Evolutionary conservation across 305 asterid genomes (phyloP).

Genomic region (Solanum hybrid): DNA sequence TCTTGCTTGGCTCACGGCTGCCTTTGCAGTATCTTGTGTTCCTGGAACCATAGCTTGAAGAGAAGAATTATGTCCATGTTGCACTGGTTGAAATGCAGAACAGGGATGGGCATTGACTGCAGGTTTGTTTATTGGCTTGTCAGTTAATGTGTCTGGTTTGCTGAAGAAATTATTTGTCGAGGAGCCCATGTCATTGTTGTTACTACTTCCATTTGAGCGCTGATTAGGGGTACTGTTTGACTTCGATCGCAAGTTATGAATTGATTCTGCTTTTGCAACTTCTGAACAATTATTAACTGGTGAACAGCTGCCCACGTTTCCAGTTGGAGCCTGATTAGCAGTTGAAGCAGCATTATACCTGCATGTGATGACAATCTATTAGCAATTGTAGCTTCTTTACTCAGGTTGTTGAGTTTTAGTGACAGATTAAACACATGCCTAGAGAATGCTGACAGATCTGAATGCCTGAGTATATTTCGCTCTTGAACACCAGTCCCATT

Average conservation of each 20-base stretch:
- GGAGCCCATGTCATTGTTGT: slow-evolving; percentile 47
- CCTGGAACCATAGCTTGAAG: slow-evolving; percentile 18
- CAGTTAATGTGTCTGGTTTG: slow-evolving; percentile 20
- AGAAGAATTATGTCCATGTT: slow-evolving; percentile 17
- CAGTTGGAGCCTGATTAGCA: slow-evolving; percentile 31
- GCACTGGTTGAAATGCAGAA: slow-evolving; percentile 28
- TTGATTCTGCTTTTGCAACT: slow-evolving; percentile 30
- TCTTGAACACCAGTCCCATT: slow-evolving; percentile 25
- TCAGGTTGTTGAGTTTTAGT: not conserved
- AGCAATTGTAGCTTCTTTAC: not conserved
- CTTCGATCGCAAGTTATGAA: slow-evolving; percentile 20
- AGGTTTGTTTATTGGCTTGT: slow-evolving; percentile 14
- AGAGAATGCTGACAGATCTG: slow-evolving; percentile 42
- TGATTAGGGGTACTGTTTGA: slow-evolving; percentile 31
- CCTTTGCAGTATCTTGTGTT: slow-evolving; percentile 18
- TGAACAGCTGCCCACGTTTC: slow-evolving; percentile 36
- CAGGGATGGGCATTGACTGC: slow-evolving; percentile 9
- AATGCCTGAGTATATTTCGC: slow-evolving; percentile 32
- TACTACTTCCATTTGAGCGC: slow-evolving; percentile 38
- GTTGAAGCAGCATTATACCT: slow-evolving; percentile 34
- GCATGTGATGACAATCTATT: not conserved
- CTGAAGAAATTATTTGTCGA: slow-evolving; percentile 29
- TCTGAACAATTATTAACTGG: slow-evolving; percentile 29
- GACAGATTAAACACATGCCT: slow-evolving; percentile 14
- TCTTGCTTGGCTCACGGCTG: slow-evolving; percentile 13